Percentiles rank a stretch among this genome's conserved stretches.
Conservation (phyloP, 495 filamentous ascomycete genomes). For the Tuber magnatum region DNA sequence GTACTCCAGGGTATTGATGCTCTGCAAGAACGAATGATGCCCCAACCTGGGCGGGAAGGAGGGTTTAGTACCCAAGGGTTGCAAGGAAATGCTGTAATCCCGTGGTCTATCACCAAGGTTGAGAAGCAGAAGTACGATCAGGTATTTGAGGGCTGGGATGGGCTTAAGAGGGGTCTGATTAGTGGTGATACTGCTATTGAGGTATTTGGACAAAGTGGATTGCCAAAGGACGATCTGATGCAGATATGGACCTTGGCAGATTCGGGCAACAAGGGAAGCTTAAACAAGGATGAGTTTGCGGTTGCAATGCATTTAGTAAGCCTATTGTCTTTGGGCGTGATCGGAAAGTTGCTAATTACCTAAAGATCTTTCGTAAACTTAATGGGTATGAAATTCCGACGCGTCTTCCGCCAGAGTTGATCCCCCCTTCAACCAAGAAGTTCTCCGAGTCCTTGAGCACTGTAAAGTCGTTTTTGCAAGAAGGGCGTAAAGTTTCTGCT, state of each 20-base stretch:
- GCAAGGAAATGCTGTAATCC: constrained; percentile 87
- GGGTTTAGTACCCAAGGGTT: constrained; percentile 84
- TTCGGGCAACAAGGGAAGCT: constrained; percentile 80
- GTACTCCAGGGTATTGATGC: constrained; percentile 91
- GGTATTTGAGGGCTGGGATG: constrained; percentile 95
- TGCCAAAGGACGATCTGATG: constrained; percentile 83
- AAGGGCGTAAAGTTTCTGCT: constrained; percentile 83
- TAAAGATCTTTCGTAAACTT: constrained; percentile 77
- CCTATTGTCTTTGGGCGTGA: not conserved
- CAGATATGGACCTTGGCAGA: constrained; percentile 93
- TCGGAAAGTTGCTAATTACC: constrained; percentile 14
- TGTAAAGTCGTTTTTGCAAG: constrained; percentile 82
- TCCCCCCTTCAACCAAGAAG: constrained; percentile 93
- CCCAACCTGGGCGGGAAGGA: constrained; percentile 85
- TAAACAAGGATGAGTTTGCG: constrained; percentile 97
- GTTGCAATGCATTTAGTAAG: constrained; percentile 85
- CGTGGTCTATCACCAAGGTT: constrained; percentile 98
- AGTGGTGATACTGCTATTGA: constrained; percentile 91
- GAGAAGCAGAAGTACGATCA: constrained; percentile 97
- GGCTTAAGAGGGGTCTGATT: constrained; percentile 86
- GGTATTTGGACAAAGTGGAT: constrained; percentile 91
- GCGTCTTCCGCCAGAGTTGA: constrained; percentile 82
- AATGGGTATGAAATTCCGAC: constrained; percentile 94
- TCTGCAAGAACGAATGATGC: constrained; percentile 95
- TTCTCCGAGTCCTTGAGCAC: constrained; percentile 85